Conservation (phyloP, 345 rosid genomes). For the Hibiscus tridactylites region DNA sequence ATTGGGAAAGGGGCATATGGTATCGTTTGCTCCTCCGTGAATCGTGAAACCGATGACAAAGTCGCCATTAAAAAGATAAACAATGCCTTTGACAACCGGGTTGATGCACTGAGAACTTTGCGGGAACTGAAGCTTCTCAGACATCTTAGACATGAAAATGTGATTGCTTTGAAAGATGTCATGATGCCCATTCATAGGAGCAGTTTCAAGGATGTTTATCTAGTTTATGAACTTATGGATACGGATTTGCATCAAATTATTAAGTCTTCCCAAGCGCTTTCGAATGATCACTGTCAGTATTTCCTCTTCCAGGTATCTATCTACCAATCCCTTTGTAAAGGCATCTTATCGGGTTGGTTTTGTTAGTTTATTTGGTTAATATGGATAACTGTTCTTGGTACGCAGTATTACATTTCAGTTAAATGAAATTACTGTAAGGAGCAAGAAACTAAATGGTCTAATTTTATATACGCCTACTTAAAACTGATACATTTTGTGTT, state of each 20-base stretch:
- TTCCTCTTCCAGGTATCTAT: conserved; percentile 64
- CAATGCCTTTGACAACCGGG: conserved; percentile 59
- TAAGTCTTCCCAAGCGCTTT: conserved; percentile 67
- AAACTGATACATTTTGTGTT: background rate
- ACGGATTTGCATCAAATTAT: conserved; percentile 76
- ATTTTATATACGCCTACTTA: background rate
- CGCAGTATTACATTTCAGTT: no score
- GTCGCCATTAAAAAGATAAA: conserved; percentile 78
- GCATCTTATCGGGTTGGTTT: background rate
- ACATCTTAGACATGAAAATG: conserved; percentile 68
- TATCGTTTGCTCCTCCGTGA: conserved; percentile 65
- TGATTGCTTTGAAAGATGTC: conserved; percentile 6
- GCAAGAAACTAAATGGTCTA: background rate
- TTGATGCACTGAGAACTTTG: conserved; percentile 68
- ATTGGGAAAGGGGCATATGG: conserved; percentile 80
- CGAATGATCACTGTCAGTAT: conserved; percentile 71
- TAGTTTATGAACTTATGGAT: conserved; percentile 25
- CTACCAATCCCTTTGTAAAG: background rate
- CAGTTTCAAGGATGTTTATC: conserved; percentile 74
- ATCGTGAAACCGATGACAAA: conserved; percentile 57
- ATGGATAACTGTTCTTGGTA: background rate
- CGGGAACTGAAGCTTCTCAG: conserved; percentile 80
- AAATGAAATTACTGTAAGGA: background rate
- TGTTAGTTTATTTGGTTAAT: background rate
- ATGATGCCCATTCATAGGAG: conserved; percentile 19